Conservation (phyloP, 768 basidiomycete species). For the Boletus reticuloceps region DNA sequence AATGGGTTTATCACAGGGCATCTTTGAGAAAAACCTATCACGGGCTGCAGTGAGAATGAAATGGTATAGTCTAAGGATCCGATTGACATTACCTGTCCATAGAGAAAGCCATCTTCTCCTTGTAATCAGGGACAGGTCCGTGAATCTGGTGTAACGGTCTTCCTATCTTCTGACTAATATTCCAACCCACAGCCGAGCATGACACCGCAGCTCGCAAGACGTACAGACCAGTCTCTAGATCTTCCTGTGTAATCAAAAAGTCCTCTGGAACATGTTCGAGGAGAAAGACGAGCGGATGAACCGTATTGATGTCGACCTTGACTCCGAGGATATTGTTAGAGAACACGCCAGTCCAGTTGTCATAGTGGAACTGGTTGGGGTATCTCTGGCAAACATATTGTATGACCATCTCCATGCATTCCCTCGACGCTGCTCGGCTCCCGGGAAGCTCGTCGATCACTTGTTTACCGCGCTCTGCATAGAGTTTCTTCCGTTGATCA, state of each 20-base stretch:
- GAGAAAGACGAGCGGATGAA: constrained; percentile 42
- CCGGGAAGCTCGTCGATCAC: constrained; percentile 49
- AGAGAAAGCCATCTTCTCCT: constrained; percentile 46
- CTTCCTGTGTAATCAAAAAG: constrained; percentile 42
- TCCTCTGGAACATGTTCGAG: constrained; percentile 55
- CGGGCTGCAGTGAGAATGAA: not conserved
- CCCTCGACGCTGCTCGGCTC: constrained; percentile 45
- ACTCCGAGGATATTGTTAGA: constrained; percentile 42
- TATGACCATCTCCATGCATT: constrained; percentile 55
- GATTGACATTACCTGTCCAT: constrained; percentile 42
- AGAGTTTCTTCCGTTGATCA: constrained; percentile 40
- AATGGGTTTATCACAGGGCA: constrained; percentile 47
- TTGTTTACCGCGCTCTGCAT: constrained; percentile 36
- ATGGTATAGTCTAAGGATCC: not conserved
- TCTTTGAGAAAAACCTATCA: constrained; percentile 45
- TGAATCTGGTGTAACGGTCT: constrained; percentile 46
- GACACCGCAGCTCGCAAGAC: constrained; percentile 43
- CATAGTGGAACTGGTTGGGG: constrained; percentile 47
- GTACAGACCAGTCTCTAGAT: constrained; percentile 43
- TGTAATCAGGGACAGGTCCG: constrained; percentile 47
- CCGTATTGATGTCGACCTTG: constrained; percentile 23
- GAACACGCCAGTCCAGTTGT: constrained; percentile 36
- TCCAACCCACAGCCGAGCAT: constrained; percentile 51
- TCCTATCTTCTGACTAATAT: constrained; percentile 46
- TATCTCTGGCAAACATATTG: constrained; percentile 58